phyloP scores from a whole-genome alignment of 768 basidiomycete genomes.

The Daedalea quercina region DNA sequence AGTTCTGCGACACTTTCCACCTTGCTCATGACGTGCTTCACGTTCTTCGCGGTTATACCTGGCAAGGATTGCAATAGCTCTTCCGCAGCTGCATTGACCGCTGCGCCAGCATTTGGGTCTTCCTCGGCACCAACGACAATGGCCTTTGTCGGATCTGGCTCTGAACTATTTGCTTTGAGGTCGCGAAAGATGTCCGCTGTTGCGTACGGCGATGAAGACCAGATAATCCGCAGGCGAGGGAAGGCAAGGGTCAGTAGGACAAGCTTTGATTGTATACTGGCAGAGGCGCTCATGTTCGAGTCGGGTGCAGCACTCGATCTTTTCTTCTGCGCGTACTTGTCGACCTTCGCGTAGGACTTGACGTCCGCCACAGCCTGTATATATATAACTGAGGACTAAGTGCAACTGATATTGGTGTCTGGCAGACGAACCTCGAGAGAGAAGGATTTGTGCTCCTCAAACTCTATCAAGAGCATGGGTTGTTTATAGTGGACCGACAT shows the following conservation, averaged over 20 bases:
- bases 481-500: conserved; percentile 97
- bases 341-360: conserved; percentile 61
- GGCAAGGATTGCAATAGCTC: conserved; percentile 81
- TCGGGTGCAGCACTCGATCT: conserved; percentile 24
- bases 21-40: conserved; percentile 76
- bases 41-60: conserved; percentile 79
- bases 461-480: conserved; percentile 90
- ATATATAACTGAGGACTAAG: not conserved
- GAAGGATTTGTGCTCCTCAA: conserved; percentile 95
- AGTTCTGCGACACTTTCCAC: conserved; percentile 74
- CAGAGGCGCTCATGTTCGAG: conserved; percentile 31
- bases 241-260: conserved; percentile 86
- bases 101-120: conserved; percentile 57
- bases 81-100: conserved; percentile 69
- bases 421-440: conserved; percentile 76
- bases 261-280: conserved; percentile 84
- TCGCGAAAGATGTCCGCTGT: conserved; percentile 91
- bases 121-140: conserved; percentile 78
- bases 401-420: too few species aligned
- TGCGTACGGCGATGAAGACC: conserved; percentile 94
- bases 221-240: conserved; percentile 89
- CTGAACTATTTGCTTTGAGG: conserved; percentile 70
- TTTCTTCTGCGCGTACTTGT: conserved; percentile 53
- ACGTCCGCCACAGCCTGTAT: conserved; percentile 53
- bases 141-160: conserved; percentile 76